A percentile compares a stretch with the other conserved stretches of the same genome.
phyloP scores from a whole-genome alignment of 768 basidiomycete species.

The Sutorius australiensis region DNA sequence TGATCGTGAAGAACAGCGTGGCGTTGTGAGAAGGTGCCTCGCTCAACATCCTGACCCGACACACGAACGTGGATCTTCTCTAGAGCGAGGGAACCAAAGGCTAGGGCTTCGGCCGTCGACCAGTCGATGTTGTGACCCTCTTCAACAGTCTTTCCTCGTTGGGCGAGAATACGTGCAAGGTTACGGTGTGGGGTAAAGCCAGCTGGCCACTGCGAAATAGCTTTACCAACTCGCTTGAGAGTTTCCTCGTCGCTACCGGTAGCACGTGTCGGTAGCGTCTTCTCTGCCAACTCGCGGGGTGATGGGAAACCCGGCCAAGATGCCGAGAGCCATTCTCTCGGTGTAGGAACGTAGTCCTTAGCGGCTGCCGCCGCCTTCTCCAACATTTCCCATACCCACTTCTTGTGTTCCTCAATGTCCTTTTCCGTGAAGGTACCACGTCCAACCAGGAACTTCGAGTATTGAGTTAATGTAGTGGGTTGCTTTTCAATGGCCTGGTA shows the following conservation, averaged over 20 bases:
- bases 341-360: slow-evolving; percentile 93
- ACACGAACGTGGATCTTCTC: slow-evolving; percentile 94
- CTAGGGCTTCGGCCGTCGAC: slow-evolving; percentile 97
- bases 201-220: slow-evolving; percentile 80
- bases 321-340: slow-evolving; percentile 96
- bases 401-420: slow-evolving; percentile 97
- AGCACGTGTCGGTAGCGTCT: slow-evolving; percentile 82
- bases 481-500: slow-evolving; percentile 96
- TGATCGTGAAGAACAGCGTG: slow-evolving; percentile 98
- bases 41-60: slow-evolving; percentile 97
- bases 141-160: slow-evolving; percentile 85
- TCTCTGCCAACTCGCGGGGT: slow-evolving; percentile 90
- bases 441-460: slow-evolving; percentile 84
- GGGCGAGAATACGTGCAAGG: slow-evolving; percentile 84
- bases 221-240: slow-evolving; percentile 81
- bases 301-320: slow-evolving; percentile 99
- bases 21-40: slow-evolving; percentile 97
- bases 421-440: slow-evolving; percentile 93
- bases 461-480: slow-evolving; percentile 86
- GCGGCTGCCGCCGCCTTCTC: slow-evolving; percentile 92
- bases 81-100: slow-evolving; percentile 88
- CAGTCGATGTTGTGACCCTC: slow-evolving; percentile 94
- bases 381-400: slow-evolving; percentile 99
- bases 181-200: slow-evolving; percentile 89
- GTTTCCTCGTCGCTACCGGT: slow-evolving; percentile 78